Conservation (phyloP, 192 early-diverging fungal species). For the Coemansia sp. region DNA sequence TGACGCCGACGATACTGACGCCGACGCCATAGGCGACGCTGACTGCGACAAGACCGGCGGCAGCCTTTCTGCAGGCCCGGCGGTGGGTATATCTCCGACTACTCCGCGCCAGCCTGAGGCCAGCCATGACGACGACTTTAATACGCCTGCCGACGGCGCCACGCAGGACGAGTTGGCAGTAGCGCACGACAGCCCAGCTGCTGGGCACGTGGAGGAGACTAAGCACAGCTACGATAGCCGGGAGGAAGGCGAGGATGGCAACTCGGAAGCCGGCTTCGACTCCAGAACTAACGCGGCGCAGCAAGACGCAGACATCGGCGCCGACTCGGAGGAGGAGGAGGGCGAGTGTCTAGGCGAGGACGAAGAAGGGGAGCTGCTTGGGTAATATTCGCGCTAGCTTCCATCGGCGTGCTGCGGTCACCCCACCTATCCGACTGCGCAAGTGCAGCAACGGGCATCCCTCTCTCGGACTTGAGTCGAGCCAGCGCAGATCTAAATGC, state of each 20-base stretch:
- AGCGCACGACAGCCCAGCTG: not conserved
- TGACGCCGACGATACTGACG: slow-evolving; percentile 15
- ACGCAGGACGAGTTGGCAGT: slow-evolving; percentile 16
- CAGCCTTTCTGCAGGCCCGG: slow-evolving; percentile 1
- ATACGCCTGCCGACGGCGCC: slow-evolving; percentile 18
- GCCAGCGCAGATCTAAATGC: not conserved
- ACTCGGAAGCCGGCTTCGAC: not conserved
- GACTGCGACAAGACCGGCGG: not conserved
- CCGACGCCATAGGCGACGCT: slow-evolving; percentile 3
- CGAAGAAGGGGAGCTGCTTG: slow-evolving; percentile 47
- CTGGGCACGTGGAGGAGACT: not conserved
- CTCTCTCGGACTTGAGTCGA: slow-evolving; percentile 5
- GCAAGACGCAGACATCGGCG: not conserved
- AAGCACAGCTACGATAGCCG: slow-evolving; percentile 6
- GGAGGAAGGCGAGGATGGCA: slow-evolving; percentile 26
- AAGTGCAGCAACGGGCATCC: not conserved
- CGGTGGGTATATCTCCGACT: slow-evolving; percentile 27
- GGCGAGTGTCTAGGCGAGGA: slow-evolving; percentile 39
- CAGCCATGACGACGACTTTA: slow-evolving; percentile 20
- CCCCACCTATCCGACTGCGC: not conserved
- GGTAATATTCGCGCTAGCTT: slow-evolving; percentile 3
- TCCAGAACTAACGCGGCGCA: not conserved
- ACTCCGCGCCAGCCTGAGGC: slow-evolving; percentile 17
- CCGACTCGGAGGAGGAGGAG: slow-evolving; percentile 30
- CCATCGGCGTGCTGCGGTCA: too few species aligned